These are phyloP conservation scores for Amphichorda felina DNA, from an alignment of 2,329 filamentous ascomycete species.

Conservation along the genomic window DNA sequence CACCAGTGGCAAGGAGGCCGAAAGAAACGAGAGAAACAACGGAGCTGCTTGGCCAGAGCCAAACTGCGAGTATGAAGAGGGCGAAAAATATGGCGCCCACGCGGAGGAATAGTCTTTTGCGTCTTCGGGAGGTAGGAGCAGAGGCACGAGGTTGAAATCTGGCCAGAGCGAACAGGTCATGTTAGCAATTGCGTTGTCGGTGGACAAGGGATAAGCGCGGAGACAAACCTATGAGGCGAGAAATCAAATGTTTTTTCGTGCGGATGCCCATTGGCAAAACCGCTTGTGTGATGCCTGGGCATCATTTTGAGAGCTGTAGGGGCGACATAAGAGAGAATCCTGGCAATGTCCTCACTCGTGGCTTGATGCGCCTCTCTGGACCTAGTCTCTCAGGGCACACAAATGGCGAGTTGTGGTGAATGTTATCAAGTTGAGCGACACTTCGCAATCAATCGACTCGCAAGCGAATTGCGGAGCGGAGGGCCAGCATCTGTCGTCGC, in stretches of 20 bases:
- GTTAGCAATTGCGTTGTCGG: neutral
- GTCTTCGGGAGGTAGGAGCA: constrained; percentile 56
- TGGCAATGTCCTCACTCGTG: neutral
- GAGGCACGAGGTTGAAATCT: constrained; percentile 72
- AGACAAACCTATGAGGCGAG: constrained; percentile 65
- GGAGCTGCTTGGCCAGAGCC: constrained; percentile 59
- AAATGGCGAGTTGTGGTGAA: too few species aligned
- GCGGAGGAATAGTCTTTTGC: constrained; percentile 61
- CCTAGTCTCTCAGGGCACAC: too few species aligned
- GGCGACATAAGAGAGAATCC: constrained; percentile 1
- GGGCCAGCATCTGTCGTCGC: neutral
- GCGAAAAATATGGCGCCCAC: constrained; percentile 47
- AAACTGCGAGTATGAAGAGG: constrained; percentile 57
- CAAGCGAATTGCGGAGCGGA: neutral
- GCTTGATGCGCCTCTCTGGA: too few species aligned
- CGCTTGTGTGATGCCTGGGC: constrained; percentile 66
- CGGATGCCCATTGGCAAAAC: constrained; percentile 77
- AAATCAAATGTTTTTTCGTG: constrained; percentile 72
- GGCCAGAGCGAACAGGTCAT: neutral
- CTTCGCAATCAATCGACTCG: too few species aligned
- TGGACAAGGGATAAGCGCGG: neutral
- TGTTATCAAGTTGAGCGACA: too few species aligned
- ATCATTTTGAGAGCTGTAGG: constrained; percentile 50
- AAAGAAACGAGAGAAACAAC: constrained; percentile 53
- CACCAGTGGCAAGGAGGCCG: constrained; percentile 53